These are phyloP conservation scores for Rhizopus sp. DNA, from an alignment of 371 early-diverging fungal species.

Conservation along the genomic window DNA sequence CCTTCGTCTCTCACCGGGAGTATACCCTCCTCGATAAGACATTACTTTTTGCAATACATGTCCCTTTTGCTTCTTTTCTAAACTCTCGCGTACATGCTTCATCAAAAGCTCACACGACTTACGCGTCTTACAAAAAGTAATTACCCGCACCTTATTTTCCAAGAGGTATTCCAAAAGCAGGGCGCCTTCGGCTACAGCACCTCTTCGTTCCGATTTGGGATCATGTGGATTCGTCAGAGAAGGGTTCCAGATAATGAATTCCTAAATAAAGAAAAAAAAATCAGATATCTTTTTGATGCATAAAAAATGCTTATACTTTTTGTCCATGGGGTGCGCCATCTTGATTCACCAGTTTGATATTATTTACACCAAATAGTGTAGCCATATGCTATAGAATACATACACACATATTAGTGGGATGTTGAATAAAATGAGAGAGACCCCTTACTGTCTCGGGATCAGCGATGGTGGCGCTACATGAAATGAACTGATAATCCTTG, in stretches of 20 bases:
- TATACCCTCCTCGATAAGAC: conserved; percentile 70
- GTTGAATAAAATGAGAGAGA: background rate
- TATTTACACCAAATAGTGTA: conserved; percentile 36
- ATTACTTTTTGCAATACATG: conserved; percentile 37
- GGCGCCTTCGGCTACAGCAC: conserved; percentile 36
- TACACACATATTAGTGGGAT: background rate
- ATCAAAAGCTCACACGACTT: conserved; percentile 52
- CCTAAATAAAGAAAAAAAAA: conserved; percentile 9
- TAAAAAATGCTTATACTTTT: conserved; percentile 26
- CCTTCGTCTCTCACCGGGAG: conserved; percentile 50
- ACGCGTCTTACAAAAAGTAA: conserved; percentile 57
- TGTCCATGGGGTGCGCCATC: conserved; percentile 51
- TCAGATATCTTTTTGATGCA: background rate
- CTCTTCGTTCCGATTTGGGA: conserved; percentile 17
- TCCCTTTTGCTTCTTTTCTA: conserved; percentile 27
- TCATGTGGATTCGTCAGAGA: conserved; percentile 20
- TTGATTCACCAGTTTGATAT: conserved; percentile 28
- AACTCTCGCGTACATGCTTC: conserved; percentile 43
- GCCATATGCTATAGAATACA: conserved; percentile 48
- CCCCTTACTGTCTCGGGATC: conserved; percentile 53
- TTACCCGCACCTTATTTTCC: conserved; percentile 37
- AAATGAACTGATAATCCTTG: conserved; percentile 53
- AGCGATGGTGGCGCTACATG: conserved; percentile 60
- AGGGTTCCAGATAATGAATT: conserved; percentile 49
- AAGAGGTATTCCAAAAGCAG: conserved; percentile 40